Conservation (phyloP, 2,329 filamentous ascomycete species). For the Zymoseptoria ardabiliae region DNA sequence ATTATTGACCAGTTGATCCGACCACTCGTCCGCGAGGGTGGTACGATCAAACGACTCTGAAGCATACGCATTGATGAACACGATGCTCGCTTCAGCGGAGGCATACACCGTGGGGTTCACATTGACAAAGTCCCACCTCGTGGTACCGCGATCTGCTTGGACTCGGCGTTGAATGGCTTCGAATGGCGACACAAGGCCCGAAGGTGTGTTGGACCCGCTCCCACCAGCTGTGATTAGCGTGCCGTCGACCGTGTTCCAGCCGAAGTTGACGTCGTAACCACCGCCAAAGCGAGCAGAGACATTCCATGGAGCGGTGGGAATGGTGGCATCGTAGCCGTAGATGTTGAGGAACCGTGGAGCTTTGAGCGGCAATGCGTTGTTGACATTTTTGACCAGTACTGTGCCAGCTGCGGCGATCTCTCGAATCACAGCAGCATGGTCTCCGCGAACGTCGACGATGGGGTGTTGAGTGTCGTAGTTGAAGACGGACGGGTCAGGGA, state of each 20-base stretch:
- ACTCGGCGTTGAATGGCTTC: conserved; percentile 19
- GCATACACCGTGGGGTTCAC: conserved; percentile 21
- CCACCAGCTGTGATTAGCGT: conserved; percentile 17
- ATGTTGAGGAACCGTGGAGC: conserved; percentile 35
- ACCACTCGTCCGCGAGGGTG: conserved; percentile 20
- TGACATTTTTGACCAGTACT: conserved; percentile 57
- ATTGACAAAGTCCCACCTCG: conserved; percentile 23
- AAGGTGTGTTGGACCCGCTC: conserved; percentile 12
- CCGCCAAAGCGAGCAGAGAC: conserved; percentile 32
- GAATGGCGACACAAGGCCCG: conserved; percentile 16
- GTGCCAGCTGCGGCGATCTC: conserved; percentile 49
- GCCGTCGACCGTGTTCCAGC: conserved; percentile 23
- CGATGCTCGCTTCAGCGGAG: conserved; percentile 24
- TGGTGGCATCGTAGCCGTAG: conserved; percentile 34
- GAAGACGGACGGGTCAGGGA: conserved; percentile 15
- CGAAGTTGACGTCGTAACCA: conserved; percentile 34
- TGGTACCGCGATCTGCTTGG: conserved; percentile 15
- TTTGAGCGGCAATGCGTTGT: conserved; percentile 47
- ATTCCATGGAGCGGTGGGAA: conserved; percentile 29
- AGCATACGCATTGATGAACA: conserved; percentile 28
- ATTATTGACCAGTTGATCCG: conserved; percentile 25
- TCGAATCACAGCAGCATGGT: conserved; percentile 37
- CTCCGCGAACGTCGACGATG: conserved; percentile 53
- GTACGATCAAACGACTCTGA: conserved; percentile 24
- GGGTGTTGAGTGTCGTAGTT: conserved; percentile 14